A percentile compares a stretch with the other conserved stretches of the same genome.
Evolutionary conservation across 805 yeast species (phyloP).

Genomic region (Kuraishia ogatae): DNA sequence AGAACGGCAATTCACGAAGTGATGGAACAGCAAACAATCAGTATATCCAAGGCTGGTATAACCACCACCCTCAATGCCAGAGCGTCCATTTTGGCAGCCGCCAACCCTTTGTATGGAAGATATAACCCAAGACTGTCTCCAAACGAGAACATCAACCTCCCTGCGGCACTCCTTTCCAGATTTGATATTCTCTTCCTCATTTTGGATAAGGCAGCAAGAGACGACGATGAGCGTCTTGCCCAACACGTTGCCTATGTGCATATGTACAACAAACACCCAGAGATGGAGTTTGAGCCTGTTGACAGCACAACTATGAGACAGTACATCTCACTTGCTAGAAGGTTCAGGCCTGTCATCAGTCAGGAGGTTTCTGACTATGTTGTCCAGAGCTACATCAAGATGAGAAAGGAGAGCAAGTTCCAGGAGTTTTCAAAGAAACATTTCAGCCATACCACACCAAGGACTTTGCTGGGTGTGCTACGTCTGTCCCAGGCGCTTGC

Average conservation of each 20-base stretch:
- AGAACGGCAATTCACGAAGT: constrained; percentile 98
- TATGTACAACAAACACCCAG: constrained; percentile 86
- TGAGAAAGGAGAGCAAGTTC: constrained; percentile 85
- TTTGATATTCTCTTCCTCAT: constrained; percentile 85
- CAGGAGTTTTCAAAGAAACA: constrained; percentile 70
- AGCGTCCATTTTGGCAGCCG: constrained; percentile 93
- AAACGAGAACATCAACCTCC: constrained; percentile 89
- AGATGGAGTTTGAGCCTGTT: constrained; percentile 62
- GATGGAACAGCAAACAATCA: constrained; percentile 98
- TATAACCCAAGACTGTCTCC: constrained; percentile 89
- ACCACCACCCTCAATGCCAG: constrained; percentile 94
- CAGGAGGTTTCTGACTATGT: constrained; percentile 80
- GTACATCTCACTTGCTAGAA: constrained; percentile 78
- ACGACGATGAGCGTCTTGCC: constrained; percentile 79
- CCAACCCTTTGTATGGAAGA: constrained; percentile 95
- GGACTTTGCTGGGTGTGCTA: constrained; percentile 84
- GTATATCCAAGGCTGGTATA: constrained; percentile 96
- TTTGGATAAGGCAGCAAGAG: constrained; percentile 75
- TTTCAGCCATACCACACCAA: constrained; percentile 90
- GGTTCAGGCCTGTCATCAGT: constrained; percentile 78
- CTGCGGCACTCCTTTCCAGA: constrained; percentile 92
- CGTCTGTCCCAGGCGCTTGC: constrained; percentile 95
- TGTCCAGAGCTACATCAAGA: constrained; percentile 74
- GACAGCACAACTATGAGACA: constrained; percentile 78
- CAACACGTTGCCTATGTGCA: constrained; percentile 94